Evolutionary conservation across 202 grass and related monocot genomes (phyloP).

Genomic region (Schoenoplectus triqueter): DNA sequence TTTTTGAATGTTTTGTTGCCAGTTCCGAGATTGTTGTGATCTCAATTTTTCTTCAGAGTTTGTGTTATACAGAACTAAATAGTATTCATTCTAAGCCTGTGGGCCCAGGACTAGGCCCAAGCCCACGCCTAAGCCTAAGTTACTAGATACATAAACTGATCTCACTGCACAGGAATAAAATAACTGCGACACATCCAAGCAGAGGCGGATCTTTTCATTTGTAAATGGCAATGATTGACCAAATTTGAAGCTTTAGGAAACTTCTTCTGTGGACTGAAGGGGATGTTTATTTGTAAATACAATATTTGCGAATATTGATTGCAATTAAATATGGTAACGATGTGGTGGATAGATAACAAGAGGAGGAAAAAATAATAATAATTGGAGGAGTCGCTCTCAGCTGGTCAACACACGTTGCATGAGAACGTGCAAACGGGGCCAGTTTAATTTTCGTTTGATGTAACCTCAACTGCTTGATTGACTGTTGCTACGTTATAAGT

Average conservation of each 20-base stretch:
- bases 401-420: constrained; percentile 41
- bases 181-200: no score
- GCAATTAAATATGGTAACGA: constrained; percentile 8
- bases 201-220: no score
- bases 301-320: not conserved
- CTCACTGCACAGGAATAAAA: no score
- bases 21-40: no score
- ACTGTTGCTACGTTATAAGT: not conserved
- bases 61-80: no score
- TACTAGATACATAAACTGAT: no score
- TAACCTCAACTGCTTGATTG: constrained; percentile 17
- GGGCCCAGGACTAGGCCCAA: not conserved
- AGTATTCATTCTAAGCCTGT: not conserved
- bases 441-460: constrained; percentile 13
- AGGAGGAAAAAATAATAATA: not conserved
- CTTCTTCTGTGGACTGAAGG: no score
- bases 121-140: not conserved
- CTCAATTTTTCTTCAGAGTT: no score
- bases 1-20: no score
- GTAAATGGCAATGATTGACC: no score
- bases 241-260: no score
- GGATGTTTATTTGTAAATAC: not conserved
- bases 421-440: constrained; percentile 29
- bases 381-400: not conserved
- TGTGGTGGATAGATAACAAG: not conserved